phyloP scores from a whole-genome alignment of 1,139 yeast genomes.

The Keqinozyma sinolaborantium region DNA sequence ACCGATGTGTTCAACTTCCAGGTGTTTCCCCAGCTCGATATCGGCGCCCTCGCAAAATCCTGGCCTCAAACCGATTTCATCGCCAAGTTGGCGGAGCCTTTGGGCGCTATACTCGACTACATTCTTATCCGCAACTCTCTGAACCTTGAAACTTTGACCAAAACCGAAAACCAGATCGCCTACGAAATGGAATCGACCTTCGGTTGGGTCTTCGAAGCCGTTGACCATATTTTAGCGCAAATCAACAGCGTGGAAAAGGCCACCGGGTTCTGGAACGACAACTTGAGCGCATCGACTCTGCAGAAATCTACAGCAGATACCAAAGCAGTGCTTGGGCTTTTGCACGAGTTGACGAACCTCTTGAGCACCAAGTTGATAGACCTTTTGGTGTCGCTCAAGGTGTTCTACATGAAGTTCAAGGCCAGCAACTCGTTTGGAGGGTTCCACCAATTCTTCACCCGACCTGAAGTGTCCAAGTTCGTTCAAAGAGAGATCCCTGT shows the following conservation, averaged over 20 bases:
- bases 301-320: constrained; percentile 5
- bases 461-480: constrained; percentile 10
- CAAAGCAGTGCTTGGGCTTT: constrained; percentile 11
- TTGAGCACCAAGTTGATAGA: constrained; percentile 28
- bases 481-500: constrained; percentile 15
- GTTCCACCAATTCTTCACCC: constrained; percentile 24
- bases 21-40: background rate
- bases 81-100: background rate
- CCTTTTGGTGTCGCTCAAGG: constrained; percentile 26
- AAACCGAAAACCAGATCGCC: background rate
- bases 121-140: background rate
- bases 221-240: background rate
- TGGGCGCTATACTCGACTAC: background rate
- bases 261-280: constrained; percentile 6
- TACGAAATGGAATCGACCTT: background rate
- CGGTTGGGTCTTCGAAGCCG: background rate
- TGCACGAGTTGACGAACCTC: constrained; percentile 21
- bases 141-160: background rate
- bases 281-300: constrained; percentile 10
- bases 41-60: background rate
- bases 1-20: background rate
- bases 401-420: constrained; percentile 30
- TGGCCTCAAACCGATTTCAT: background rate
- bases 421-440: constrained; percentile 20
- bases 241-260: constrained; percentile 4